phyloP scores from a whole-genome alignment of 805 yeast species.

The Yamadazyma endophytica region DNA sequence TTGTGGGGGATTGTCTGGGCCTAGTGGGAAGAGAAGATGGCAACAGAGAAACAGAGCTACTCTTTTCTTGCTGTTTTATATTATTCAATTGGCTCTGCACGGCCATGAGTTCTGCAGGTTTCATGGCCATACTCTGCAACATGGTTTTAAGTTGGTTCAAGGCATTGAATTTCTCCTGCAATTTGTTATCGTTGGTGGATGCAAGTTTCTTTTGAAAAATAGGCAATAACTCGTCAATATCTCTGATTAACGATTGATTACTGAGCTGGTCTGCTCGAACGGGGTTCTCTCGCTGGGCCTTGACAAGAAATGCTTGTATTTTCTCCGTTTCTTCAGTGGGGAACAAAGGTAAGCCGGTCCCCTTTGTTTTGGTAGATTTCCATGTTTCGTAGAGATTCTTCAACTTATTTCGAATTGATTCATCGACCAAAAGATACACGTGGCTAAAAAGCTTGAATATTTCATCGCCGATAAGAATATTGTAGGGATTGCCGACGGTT shows the following conservation, averaged over 20 bases:
- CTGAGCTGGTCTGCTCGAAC: slow-evolving; percentile 3
- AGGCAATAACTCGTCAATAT: slow-evolving; percentile 36
- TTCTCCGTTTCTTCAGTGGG: slow-evolving; percentile 62
- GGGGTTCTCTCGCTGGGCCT: slow-evolving; percentile 6
- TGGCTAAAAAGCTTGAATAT: slow-evolving; percentile 67
- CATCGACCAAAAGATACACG: slow-evolving; percentile 76
- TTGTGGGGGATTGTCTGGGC: slow-evolving; percentile 4
- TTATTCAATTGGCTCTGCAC: slow-evolving; percentile 34
- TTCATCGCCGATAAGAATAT: slow-evolving; percentile 67
- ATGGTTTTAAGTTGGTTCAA: slow-evolving; percentile 41
- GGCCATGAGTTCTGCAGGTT: slow-evolving; percentile 28
- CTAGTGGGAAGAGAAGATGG: slow-evolving; percentile 2
- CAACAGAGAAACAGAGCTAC: slow-evolving; percentile 4
- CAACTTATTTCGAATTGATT: slow-evolving; percentile 61
- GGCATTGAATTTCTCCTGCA: slow-evolving; percentile 41
- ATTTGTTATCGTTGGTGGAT: slow-evolving; percentile 38
- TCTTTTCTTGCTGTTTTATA: slow-evolving; percentile 32
- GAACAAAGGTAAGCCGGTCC: slow-evolving; percentile 66
- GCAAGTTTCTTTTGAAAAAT: slow-evolving; percentile 38
- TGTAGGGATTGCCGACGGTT: slow-evolving; percentile 86
- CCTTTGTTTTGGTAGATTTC: slow-evolving; percentile 62
- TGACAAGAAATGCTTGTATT: slow-evolving; percentile 66
- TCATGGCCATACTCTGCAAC: slow-evolving; percentile 28
- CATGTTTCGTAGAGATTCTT: slow-evolving; percentile 82
- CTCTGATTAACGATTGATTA: slow-evolving; percentile 23